Evolutionary conservation across 768 basidiomycete species (phyloP).

Genomic region (Collybiopsis luxurians): DNA sequence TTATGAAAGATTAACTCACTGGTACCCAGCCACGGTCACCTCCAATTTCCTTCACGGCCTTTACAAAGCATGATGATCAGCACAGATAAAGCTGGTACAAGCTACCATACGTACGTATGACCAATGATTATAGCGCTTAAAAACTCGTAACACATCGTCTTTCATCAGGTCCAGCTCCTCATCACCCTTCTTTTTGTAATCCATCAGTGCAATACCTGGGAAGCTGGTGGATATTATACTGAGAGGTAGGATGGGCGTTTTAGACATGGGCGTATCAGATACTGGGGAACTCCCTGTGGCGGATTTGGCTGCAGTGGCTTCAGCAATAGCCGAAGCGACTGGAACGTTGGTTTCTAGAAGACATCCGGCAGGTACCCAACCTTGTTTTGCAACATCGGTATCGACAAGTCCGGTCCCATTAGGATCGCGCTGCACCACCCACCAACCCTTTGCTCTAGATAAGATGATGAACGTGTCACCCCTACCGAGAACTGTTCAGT

Average conservation of each 20-base stretch:
- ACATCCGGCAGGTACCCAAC: slow-evolving; percentile 98
- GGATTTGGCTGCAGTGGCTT: slow-evolving; percentile 67
- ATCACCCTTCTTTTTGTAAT: slow-evolving; percentile 90
- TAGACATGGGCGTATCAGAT: slow-evolving; percentile 34
- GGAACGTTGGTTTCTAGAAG: slow-evolving; percentile 91
- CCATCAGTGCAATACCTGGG: slow-evolving; percentile 95
- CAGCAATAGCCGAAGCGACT: slow-evolving; percentile 82
- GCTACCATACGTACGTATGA: slow-evolving; percentile 62
- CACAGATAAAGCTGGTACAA: slow-evolving; percentile 7
- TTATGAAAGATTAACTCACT: slow-evolving; percentile 29
- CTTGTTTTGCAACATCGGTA: slow-evolving; percentile 76
- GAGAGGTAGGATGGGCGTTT: slow-evolving; percentile 82
- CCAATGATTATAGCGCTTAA: slow-evolving; percentile 99
- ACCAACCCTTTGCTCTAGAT: slow-evolving; percentile 96
- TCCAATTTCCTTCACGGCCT: slow-evolving; percentile 92
- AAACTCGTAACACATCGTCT: slow-evolving; percentile 86
- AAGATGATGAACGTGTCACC: slow-evolving; percentile 94
- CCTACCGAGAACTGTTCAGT: slow-evolving; percentile 33
- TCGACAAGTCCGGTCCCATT: slow-evolving; percentile 78
- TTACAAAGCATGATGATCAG: slow-evolving; percentile 12
- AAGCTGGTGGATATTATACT: slow-evolving; percentile 98
- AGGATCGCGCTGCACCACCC: slow-evolving; percentile 96
- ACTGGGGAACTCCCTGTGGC: slow-evolving; percentile 30
- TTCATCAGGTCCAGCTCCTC: slow-evolving; percentile 90
- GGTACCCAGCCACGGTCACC: slow-evolving; percentile 98